These are phyloP conservation scores for Penicillium coprophilum DNA, from an alignment of 495 filamentous ascomycete genomes.

Conservation along the genomic window DNA sequence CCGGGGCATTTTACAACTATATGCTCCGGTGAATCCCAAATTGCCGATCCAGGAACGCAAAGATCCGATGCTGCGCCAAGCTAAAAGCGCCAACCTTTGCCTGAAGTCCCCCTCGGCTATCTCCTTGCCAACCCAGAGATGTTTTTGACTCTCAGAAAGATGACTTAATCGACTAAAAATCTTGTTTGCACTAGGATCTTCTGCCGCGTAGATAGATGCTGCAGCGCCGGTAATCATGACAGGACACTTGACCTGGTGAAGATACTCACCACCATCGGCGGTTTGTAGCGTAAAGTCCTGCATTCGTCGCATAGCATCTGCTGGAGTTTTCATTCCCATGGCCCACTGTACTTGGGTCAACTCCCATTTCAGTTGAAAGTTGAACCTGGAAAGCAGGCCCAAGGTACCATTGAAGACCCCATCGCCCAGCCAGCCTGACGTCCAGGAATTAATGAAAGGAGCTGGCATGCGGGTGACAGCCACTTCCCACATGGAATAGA, in stretches of 20 bases:
- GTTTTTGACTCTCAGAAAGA: slow-evolving; percentile 1
- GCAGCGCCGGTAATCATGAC: slow-evolving; percentile 17
- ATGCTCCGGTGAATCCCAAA: too few species aligned
- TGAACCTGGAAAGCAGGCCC: not conserved
- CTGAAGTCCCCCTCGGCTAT: slow-evolving; percentile 19
- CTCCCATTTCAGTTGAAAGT: slow-evolving; percentile 41
- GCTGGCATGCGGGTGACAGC: slow-evolving; percentile 27
- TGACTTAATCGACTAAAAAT: not conserved
- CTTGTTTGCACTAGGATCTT: slow-evolving; percentile 1
- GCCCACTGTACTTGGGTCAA: slow-evolving; percentile 21
- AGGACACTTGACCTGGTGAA: slow-evolving; percentile 14
- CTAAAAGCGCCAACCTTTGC: slow-evolving; percentile 24
- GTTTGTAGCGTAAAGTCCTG: slow-evolving; percentile 7
- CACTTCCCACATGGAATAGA: slow-evolving; percentile 41
- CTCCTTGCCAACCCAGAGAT: slow-evolving; percentile 15
- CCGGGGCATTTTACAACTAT: too few species aligned
- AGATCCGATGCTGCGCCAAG: not conserved
- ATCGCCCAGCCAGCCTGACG: slow-evolving; percentile 35
- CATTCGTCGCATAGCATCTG: slow-evolving; percentile 11
- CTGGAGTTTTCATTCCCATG: not conserved
- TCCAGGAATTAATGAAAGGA: slow-evolving; percentile 32
- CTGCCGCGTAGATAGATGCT: slow-evolving; percentile 7
- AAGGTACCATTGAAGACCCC: slow-evolving; percentile 25
- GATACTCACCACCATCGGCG: slow-evolving; percentile 3
- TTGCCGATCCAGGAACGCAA: too few species aligned